These are phyloP conservation scores for Lactarius hatsudake DNA, from an alignment of 768 basidiomycete species.

Conservation along the genomic window DNA sequence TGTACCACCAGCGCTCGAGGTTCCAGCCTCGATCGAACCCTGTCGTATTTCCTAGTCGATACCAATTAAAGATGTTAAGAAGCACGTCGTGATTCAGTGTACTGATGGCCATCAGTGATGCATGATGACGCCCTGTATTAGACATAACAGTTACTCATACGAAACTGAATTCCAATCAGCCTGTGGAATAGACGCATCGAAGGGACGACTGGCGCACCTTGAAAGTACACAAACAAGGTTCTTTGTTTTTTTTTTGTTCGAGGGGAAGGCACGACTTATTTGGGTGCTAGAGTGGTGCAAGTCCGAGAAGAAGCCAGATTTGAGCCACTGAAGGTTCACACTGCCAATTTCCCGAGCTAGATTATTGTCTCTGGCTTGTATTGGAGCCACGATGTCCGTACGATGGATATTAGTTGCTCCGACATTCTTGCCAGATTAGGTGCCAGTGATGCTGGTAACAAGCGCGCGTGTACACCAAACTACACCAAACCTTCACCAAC, in stretches of 20 bases:
- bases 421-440: too few species aligned
- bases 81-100: slow-evolving; percentile 4
- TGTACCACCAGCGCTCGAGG: slow-evolving; percentile 19
- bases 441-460: too few species aligned
- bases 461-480: too few species aligned
- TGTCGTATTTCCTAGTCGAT: not conserved
- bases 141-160: not conserved
- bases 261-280: too few species aligned
- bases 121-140: not conserved
- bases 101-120: not conserved
- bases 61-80: slow-evolving; percentile 5
- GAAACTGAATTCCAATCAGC: not conserved
- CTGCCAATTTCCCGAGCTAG: not conserved
- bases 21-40: slow-evolving; percentile 5
- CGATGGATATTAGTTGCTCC: too few species aligned
- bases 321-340: not conserved
- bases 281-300: not conserved
- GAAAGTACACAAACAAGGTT: not conserved
- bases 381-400: not conserved
- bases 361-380: not conserved
- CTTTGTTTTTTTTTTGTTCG: too few species aligned
- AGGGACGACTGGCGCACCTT: not conserved
- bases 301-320: not conserved
- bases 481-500: too few species aligned
- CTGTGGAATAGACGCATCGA: not conserved